Conservation (phyloP, 768 basidiomycete species). For the Sporobolomyces roseus region DNA sequence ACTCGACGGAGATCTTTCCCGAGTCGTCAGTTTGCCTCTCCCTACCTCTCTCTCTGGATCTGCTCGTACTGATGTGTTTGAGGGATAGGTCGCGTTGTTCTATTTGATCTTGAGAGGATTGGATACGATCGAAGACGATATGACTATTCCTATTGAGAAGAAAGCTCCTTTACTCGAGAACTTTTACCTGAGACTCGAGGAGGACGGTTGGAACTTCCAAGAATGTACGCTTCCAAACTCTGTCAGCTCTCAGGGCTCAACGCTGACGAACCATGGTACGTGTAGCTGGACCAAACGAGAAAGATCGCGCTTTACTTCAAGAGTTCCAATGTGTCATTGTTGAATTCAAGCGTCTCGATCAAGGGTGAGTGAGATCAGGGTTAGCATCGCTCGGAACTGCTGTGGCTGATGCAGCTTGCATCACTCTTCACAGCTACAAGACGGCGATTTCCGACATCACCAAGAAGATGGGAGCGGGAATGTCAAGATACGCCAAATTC, state of each 20-base stretch:
- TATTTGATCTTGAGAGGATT: conserved; percentile 88
- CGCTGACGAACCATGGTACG: too few relatives aligned
- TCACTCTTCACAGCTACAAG: conserved; percentile 54
- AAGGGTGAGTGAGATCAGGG: conserved; percentile 53
- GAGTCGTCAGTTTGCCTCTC: conserved; percentile 63
- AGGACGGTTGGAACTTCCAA: conserved; percentile 80
- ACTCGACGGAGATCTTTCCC: conserved; percentile 86
- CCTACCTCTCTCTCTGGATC: not conserved
- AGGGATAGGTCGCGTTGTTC: conserved; percentile 94
- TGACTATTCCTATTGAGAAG: conserved; percentile 79
- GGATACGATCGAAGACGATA: conserved; percentile 99
- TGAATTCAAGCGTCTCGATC: conserved; percentile 67
- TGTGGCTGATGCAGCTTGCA: not conserved
- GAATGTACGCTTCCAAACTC: conserved; percentile 49
- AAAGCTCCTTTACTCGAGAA: conserved; percentile 81
- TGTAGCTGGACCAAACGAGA: conserved; percentile 73
- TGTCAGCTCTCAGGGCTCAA: too few relatives aligned
- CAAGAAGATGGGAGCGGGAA: conserved; percentile 83
- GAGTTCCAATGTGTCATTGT: conserved; percentile 76
- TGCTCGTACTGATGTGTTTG: not conserved
- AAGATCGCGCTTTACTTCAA: conserved; percentile 76
- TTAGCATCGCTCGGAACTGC: not conserved
- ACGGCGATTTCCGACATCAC: conserved; percentile 76
- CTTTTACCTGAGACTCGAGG: conserved; percentile 73
- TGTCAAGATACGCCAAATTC: conserved; percentile 89